Evolutionary conservation across 805 yeast genomes (phyloP).

Genomic region (Myxozyma lipomycoides): DNA sequence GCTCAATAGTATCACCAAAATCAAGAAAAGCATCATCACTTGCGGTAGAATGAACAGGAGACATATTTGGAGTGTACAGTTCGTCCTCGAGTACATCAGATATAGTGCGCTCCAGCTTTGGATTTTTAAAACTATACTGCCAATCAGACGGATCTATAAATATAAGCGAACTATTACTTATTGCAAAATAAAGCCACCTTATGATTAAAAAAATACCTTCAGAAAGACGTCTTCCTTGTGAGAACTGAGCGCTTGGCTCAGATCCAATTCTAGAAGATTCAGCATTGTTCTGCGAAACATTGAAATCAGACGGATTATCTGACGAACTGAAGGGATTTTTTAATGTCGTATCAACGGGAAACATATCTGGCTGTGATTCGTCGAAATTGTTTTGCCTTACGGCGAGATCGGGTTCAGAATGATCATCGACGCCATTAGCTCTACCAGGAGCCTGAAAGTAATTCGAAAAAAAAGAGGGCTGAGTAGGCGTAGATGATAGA

Average conservation of each 20-base stretch:
- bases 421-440: background rate
- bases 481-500: constrained; percentile 24
- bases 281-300: no score
- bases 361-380: background rate
- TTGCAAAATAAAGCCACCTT: background rate
- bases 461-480: constrained; percentile 18
- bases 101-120: constrained; percentile 49
- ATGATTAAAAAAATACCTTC: constrained; percentile 16
- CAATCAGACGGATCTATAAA: constrained; percentile 1
- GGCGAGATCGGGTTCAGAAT: background rate
- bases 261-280: no score
- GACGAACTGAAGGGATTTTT: background rate
- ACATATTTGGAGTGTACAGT: constrained; percentile 38
- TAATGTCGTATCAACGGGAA: background rate
- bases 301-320: no score
- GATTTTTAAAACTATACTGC: constrained; percentile 36
- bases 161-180: background rate
- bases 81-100: constrained; percentile 62
- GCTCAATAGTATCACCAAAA: constrained; percentile 11
- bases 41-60: constrained; percentile 24
- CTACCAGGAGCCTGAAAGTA: constrained; percentile 2
- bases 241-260: constrained; percentile 8
- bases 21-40: constrained; percentile 23
- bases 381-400: background rate
- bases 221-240: constrained; percentile 23